Evolutionary conservation across 2,329 filamentous ascomycete genomes (phyloP).

Genomic region (Neobulgaria alba): DNA sequence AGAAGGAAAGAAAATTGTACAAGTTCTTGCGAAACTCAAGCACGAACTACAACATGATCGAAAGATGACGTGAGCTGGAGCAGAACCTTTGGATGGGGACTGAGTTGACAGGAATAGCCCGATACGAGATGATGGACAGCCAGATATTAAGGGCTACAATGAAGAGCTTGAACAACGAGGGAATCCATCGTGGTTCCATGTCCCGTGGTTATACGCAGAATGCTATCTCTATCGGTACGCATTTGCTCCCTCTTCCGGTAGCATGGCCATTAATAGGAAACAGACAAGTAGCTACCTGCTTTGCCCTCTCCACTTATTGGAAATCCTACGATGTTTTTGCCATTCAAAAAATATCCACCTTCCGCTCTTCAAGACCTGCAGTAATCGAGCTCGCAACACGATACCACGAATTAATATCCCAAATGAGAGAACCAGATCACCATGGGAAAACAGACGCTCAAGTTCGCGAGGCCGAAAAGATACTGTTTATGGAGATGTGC

Average conservation of each 20-base stretch:
- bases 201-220: constrained; percentile 84
- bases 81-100: not conserved
- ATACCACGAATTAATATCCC: constrained; percentile 64
- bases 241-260: not conserved
- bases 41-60: constrained; percentile 93
- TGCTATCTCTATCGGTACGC: constrained; percentile 77
- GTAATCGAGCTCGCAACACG: constrained; percentile 73
- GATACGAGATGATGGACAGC: constrained; percentile 26
- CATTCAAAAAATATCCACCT: constrained; percentile 83
- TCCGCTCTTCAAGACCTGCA: constrained; percentile 82
- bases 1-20: constrained; percentile 82
- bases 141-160: constrained; percentile 72
- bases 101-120: constrained; percentile 51
- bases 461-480: constrained; percentile 56
- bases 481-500: constrained; percentile 86
- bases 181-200: constrained; percentile 70
- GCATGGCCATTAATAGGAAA: constrained; percentile 6
- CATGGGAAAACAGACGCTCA: constrained; percentile 19
- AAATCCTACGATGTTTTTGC: constrained; percentile 83
- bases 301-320: constrained; percentile 73
- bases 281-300: constrained; percentile 72
- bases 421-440: constrained; percentile 45
- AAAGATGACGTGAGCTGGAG: constrained; percentile 55
- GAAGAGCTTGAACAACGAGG: constrained; percentile 69
- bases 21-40: constrained; percentile 73